These are phyloP conservation scores for Garcia nutans DNA, from an alignment of 345 rosid genomes.

Conservation along the genomic window DNA sequence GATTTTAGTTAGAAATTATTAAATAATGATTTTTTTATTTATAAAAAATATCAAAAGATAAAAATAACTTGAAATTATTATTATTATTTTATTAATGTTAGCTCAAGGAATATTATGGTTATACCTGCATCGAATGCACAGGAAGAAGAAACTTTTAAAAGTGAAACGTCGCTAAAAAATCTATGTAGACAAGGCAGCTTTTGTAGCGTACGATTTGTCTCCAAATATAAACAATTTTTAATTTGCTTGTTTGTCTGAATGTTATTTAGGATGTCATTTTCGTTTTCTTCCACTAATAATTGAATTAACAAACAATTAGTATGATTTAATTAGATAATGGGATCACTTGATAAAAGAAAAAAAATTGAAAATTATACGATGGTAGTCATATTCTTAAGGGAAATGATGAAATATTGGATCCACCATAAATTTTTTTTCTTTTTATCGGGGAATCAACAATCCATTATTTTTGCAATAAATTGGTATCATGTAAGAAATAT, in stretches of 20 bases:
- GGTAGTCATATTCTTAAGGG: background rate
- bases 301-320: slow-evolving; percentile 19
- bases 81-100: no score
- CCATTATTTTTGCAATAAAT: background rate
- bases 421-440: background rate
- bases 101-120: no score
- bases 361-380: background rate
- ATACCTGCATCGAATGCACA: no score
- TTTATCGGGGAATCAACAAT: background rate
- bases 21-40: no score
- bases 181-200: slow-evolving; percentile 8
- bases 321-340: background rate
- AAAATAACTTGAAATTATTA: no score
- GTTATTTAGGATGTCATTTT: background rate
- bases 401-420: background rate
- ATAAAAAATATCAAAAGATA: no score
- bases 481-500: no score
- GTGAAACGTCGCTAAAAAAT: background rate
- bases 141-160: background rate
- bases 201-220: slow-evolving; percentile 21
- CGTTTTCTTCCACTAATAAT: background rate
- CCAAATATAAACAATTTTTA: background rate
- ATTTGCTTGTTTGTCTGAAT: slow-evolving; percentile 12
- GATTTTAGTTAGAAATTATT: no score
- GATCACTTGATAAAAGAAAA: background rate